These are phyloP conservation scores for Hysterium pulicare DNA, from an alignment of 2,329 filamentous ascomycete genomes.

Conservation along the genomic window DNA sequence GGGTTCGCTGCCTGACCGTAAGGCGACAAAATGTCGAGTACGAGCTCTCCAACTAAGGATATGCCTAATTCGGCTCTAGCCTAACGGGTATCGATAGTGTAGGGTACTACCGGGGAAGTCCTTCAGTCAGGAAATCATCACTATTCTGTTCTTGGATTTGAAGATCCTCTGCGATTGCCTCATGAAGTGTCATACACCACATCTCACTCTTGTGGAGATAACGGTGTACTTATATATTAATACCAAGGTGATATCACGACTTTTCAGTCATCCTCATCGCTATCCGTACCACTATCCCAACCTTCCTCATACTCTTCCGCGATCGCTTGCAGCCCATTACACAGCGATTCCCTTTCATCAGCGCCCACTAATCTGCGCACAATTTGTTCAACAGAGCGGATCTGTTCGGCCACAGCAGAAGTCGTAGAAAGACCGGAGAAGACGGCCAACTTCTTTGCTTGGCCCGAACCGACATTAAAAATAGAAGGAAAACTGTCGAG, in stretches of 20 bases:
- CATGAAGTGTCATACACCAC: too few relatives aligned
- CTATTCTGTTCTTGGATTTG: background rate
- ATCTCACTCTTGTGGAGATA: too few relatives aligned
- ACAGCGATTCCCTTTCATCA: slow-evolving; percentile 80
- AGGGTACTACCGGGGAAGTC: background rate
- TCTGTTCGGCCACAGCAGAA: slow-evolving; percentile 64
- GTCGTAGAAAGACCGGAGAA: slow-evolving; percentile 65
- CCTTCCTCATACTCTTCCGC: slow-evolving; percentile 86
- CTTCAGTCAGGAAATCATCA: background rate
- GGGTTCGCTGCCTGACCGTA: too few relatives aligned
- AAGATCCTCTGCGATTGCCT: too few relatives aligned
- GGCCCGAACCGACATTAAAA: slow-evolving; percentile 51
- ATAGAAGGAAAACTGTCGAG: slow-evolving; percentile 82
- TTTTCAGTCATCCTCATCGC: slow-evolving; percentile 61
- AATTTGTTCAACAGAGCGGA: slow-evolving; percentile 64
- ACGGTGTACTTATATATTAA: too few relatives aligned
- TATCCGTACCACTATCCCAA: slow-evolving; percentile 67
- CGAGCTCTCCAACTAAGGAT: too few relatives aligned
- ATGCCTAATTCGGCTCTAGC: background rate
- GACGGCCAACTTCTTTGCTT: slow-evolving; percentile 43
- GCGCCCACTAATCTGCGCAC: slow-evolving; percentile 62
- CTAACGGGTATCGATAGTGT: background rate
- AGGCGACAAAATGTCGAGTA: too few relatives aligned
- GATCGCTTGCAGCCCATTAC: slow-evolving; percentile 76
- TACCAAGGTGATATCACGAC: too few relatives aligned